Conservation (phyloP, 2,329 filamentous ascomycete genomes). For the Karstenula rhodostoma region DNA sequence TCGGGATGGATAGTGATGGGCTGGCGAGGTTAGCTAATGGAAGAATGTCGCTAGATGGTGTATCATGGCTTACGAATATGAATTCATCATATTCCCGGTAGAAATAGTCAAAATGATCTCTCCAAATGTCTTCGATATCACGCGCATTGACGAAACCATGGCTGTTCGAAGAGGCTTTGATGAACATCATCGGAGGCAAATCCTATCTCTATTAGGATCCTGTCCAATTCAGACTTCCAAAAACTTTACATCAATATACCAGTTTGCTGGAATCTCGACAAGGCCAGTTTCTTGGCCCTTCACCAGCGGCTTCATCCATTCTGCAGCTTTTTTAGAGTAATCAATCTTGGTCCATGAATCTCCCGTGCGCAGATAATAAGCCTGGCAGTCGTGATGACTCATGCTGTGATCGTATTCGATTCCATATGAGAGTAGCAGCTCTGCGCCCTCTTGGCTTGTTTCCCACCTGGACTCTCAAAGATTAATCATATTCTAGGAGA, state of each 20-base stretch:
- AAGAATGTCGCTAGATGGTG: not conserved
- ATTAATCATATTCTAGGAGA: not conserved
- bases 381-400: slow-evolving; percentile 70
- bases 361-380: slow-evolving; percentile 70
- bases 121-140: slow-evolving; percentile 71
- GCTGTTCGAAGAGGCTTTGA: slow-evolving; percentile 70
- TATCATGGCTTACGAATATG: slow-evolving; percentile 59
- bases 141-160: slow-evolving; percentile 66
- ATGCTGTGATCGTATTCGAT: slow-evolving; percentile 76
- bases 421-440: slow-evolving; percentile 70
- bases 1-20: slow-evolving; percentile 81
- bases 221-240: slow-evolving; percentile 51
- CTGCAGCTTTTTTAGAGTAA: slow-evolving; percentile 67
- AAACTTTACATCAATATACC: slow-evolving; percentile 67
- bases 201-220: slow-evolving; percentile 23
- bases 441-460: slow-evolving; percentile 70
- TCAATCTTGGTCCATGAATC: slow-evolving; percentile 74
- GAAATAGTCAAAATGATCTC: slow-evolving; percentile 75
- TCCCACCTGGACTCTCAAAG: slow-evolving; percentile 65
- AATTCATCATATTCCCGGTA: slow-evolving; percentile 81
- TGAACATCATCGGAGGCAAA: slow-evolving; percentile 74
- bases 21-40: not conserved
- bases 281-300: slow-evolving; percentile 68
- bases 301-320: slow-evolving; percentile 72
- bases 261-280: slow-evolving; percentile 71